A percentile compares a stretch with the other conserved stretches of the same genome.
These are phyloP conservation scores for Talaromyces pinophilus DNA, from an alignment of 2,329 filamentous ascomycete species.

Conservation along the genomic window DNA sequence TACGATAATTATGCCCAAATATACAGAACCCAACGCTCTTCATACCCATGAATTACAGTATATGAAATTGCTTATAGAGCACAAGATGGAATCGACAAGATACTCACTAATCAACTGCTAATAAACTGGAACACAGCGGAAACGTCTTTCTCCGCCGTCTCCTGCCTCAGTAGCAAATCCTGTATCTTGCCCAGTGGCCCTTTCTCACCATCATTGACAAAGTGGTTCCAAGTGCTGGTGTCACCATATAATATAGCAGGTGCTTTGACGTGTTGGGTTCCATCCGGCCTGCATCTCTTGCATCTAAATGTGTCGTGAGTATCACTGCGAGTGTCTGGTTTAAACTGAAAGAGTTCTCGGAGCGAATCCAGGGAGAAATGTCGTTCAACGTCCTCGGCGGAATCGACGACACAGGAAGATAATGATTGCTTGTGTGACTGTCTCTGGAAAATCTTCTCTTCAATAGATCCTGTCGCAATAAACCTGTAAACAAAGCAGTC, in stretches of 20 bases:
- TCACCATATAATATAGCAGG: conserved; percentile 96
- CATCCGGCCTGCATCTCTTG: conserved; percentile 87
- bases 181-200: conserved; percentile 78
- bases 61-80: not conserved
- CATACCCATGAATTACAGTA: not conserved
- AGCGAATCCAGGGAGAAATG: conserved; percentile 92
- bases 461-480: conserved; percentile 95
- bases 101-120: conserved; percentile 63
- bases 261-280: conserved; percentile 83
- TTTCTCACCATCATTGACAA: conserved; percentile 71
- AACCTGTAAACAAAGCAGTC: conserved; percentile 99
- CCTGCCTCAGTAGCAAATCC: conserved; percentile 85
- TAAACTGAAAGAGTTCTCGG: conserved; percentile 91
- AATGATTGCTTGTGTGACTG: conserved; percentile 98
- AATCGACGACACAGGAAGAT: conserved; percentile 94
- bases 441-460: conserved; percentile 98
- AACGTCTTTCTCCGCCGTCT: conserved; percentile 74
- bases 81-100: not conserved
- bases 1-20: not conserved
- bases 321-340: conserved; percentile 79
- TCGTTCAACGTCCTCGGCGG: conserved; percentile 92
- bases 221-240: conserved; percentile 99
- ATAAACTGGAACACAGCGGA: conserved; percentile 99
- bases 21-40: not conserved
- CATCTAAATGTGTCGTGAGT: conserved; percentile 99